These are phyloP conservation scores for Gnaphalium uliginosum DNA, from an alignment of 129 eudicot genomes.

Conservation along the genomic window DNA sequence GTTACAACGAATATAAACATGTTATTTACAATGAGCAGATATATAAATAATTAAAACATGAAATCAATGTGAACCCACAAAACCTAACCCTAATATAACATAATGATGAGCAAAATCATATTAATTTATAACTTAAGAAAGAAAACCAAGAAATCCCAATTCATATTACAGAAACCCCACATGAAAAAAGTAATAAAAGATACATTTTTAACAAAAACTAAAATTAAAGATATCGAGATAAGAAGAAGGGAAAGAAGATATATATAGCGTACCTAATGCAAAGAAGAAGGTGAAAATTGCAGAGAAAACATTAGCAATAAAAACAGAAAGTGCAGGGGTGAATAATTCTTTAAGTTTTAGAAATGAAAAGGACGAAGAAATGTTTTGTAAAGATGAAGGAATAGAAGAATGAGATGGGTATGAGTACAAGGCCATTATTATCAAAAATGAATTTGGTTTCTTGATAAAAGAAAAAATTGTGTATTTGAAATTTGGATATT, in stretches of 20 bases:
- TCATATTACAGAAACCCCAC: constrained; percentile 18
- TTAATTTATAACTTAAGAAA: background rate
- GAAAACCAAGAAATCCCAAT: constrained; percentile 32
- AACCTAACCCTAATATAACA: constrained; percentile 11
- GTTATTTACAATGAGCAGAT: background rate
- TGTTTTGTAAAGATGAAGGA: constrained; percentile 26
- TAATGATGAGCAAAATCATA: constrained; percentile 4
- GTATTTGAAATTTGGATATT: background rate
- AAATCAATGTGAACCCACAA: constrained; percentile 20
- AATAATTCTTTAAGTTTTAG: constrained; percentile 52
- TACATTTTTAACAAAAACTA: background rate
- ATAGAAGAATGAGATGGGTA: constrained; percentile 63
- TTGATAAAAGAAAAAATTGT: no score
- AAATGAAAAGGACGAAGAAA: constrained; percentile 40
- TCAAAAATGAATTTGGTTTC: background rate
- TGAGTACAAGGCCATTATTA: constrained; percentile 66
- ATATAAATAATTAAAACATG: background rate
- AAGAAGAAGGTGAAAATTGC: constrained; percentile 93
- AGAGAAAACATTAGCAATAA: constrained; percentile 73
- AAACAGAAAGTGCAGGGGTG: constrained; percentile 60
- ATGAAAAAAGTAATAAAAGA: constrained; percentile 11
- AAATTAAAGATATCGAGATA: background rate
- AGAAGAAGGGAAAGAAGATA: background rate
- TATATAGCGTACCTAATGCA: constrained; percentile 61
- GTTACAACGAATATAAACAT: background rate